phyloP scores from a whole-genome alignment of 1,284 basidiomycete species.

The Hymenochaete sp. region DNA sequence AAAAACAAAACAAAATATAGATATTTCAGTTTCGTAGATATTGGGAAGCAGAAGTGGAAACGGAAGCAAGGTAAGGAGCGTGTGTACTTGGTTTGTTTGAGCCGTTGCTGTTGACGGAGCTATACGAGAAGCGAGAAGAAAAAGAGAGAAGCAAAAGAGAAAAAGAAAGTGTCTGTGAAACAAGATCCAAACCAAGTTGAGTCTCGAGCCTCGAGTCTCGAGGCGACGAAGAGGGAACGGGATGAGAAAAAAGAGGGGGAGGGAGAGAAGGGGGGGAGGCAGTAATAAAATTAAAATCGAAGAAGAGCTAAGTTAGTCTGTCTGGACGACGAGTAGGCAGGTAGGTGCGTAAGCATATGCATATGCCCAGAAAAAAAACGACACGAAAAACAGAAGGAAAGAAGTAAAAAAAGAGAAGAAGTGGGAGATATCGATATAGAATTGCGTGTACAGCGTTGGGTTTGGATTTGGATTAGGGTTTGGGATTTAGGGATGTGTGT shows the following conservation, averaged over 20 bases:
- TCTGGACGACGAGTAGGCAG: too few species aligned
- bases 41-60: background rate
- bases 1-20: background rate
- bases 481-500: too few species aligned
- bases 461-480: too few species aligned
- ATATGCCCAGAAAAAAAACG: background rate
- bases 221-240: background rate
- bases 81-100: constrained; percentile 1
- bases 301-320: too few species aligned
- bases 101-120: background rate
- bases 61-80: background rate
- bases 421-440: background rate
- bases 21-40: background rate
- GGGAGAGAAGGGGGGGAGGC: background rate
- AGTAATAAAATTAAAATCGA: too few species aligned
- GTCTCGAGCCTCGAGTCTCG: too few species aligned
- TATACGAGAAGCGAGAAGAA: background rate
- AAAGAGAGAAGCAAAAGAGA: background rate
- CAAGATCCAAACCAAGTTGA: too few species aligned
- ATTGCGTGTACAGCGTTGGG: too few species aligned
- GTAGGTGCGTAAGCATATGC: background rate
- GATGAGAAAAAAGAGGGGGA: background rate
- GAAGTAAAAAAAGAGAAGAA: background rate
- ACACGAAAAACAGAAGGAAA: background rate
- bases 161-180: too few species aligned